Conservation (phyloP, 805 yeast species). For the Starmerella sirachaensis region DNA sequence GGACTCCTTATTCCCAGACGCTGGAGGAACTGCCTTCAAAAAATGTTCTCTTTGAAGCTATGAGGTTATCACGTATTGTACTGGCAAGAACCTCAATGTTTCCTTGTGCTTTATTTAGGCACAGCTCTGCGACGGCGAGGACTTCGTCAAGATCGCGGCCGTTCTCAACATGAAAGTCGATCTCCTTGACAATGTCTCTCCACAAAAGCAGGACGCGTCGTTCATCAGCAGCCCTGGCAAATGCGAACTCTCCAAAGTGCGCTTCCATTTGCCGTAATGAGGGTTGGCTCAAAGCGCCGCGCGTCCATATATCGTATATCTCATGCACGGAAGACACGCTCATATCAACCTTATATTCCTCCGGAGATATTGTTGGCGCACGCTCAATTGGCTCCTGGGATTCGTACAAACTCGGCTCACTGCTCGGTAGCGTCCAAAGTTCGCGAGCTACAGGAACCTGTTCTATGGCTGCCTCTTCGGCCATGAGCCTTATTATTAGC, state of each 20-base stretch:
- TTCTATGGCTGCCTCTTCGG: neutral
- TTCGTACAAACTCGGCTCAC: no score
- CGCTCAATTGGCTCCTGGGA: no score
- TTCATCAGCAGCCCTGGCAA: neutral
- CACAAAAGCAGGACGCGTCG: neutral
- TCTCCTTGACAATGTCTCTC: constrained; percentile 9
- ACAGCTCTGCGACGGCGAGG: constrained; percentile 6
- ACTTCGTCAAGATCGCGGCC: constrained; percentile 14
- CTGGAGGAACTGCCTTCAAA: no score
- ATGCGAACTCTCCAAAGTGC: constrained; percentile 3
- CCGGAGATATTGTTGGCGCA: no score
- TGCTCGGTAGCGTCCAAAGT: no score
- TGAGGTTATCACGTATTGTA: no score
- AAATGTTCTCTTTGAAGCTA: no score
- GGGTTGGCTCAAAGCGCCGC: constrained; percentile 4
- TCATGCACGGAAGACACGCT: neutral
- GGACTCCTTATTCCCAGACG: no score
- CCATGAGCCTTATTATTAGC: neutral
- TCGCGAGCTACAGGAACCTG: neutral
- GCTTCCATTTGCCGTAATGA: constrained; percentile 7
- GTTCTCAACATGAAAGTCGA: constrained; percentile 9
- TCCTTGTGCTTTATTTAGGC: no score
- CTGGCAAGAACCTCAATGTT: no score
- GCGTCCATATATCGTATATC: constrained; percentile 9
- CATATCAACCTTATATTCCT: neutral